Evolutionary conservation across 1,284 basidiomycete genomes (phyloP), one percentile per base, ranked within the genome.

Genomic region (Cryptococcus sp.): DNA sequence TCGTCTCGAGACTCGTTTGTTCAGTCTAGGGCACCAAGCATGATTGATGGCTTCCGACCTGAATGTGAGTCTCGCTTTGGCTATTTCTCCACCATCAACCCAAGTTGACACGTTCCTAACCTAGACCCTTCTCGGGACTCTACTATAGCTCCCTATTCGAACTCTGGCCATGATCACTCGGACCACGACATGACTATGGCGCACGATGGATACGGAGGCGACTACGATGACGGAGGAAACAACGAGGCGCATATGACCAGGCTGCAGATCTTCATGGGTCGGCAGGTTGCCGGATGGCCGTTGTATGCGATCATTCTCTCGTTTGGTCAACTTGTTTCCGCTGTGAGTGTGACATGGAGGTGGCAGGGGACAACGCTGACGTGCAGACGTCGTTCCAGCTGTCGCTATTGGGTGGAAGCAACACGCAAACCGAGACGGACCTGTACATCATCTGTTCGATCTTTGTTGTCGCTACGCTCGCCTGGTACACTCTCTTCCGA

Each of bases 401-500:
- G 61, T 91, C 87, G 21, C 75, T 93, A 24, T 78, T 93, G 32
- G 85, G 86, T 22, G 90, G 90, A 47, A 81, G 84, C 62, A 90
- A 87, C 62, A 88, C 83, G 72, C 82, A 89, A 66, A 81, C 83
- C 51, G 78, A 85, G 60, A 59, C 86, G 28, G 86, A 91, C 65
- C 79, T 92, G n/a, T 94, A 93, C 66, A 87, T 93, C 46, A 81
- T 94, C 23, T 86, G 89, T 48, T 82, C 80, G 28, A 72, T 94
- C 57, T 93, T 93, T 77, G 75, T 91, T 39, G 87, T 82, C 11
- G 82, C 88, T 6, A 88, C 90, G 5, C 77, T 82, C 38, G 82
- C 86, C 48, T 94, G 90, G 90, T 93, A 91, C 72, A 79, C 82
- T n/a, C 76, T 92, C 59, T 93, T 93, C 81, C 80, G 89, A 58